These are phyloP conservation scores for Solanum acaule DNA, from an alignment of 257 asterid species.

Conservation along the genomic window DNA sequence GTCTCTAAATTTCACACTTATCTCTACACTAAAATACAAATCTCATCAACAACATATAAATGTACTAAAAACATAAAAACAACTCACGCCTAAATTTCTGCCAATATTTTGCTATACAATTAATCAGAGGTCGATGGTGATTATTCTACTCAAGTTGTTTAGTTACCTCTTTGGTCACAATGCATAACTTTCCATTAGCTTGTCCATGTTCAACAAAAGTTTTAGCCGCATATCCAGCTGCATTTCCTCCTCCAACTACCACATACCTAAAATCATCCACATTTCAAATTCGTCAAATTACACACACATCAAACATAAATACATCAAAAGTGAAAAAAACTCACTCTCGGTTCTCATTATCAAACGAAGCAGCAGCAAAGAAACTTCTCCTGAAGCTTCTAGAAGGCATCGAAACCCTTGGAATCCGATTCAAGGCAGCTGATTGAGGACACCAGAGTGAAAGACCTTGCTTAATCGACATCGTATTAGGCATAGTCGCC, in stretches of 20 bases:
- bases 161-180: conserved; percentile 82
- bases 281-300: not conserved
- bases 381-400: conserved; percentile 42
- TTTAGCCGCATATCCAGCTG: conserved; percentile 93
- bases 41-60: not conserved
- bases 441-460: conserved; percentile 53
- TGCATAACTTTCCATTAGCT: conserved; percentile 93
- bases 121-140: not conserved
- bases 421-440: conserved; percentile 32
- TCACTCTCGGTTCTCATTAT: conserved; percentile 88
- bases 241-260: conserved; percentile 91
- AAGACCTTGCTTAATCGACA: conserved; percentile 58
- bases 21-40: not conserved
- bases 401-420: conserved; percentile 15
- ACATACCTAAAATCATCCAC: conserved; percentile 43
- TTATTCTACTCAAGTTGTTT: not conserved
- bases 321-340: not conserved
- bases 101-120: not conserved
- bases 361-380: conserved; percentile 59
- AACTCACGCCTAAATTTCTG: not conserved
- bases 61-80: not conserved
- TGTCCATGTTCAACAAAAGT: conserved; percentile 78
- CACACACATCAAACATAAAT: not conserved
- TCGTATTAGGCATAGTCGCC: conserved; percentile 41
- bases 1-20: not conserved